phyloP scores from a whole-genome alignment of 2,329 filamentous ascomycete genomes.

The Tolypocladium amazonense region DNA sequence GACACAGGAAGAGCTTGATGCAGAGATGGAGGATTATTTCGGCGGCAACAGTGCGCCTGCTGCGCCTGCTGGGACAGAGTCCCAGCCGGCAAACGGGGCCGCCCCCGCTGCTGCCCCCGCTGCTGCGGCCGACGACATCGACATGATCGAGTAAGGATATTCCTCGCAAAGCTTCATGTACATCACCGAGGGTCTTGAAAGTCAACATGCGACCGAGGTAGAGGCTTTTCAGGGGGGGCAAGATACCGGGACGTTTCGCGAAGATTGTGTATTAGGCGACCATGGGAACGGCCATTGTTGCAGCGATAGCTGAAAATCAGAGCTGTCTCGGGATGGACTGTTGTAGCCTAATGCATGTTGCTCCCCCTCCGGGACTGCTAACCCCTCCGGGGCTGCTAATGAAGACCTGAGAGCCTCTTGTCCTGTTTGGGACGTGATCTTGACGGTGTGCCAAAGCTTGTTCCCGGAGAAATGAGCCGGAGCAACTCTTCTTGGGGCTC shows the following conservation, averaged over 20 bases:
- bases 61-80: constrained; percentile 18
- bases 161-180: neutral
- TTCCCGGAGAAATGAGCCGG: neutral
- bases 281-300: neutral
- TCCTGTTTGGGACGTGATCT: neutral
- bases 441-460: neutral
- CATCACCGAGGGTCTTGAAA: neutral
- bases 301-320: neutral
- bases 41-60: constrained; percentile 32
- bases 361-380: neutral
- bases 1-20: constrained; percentile 84
- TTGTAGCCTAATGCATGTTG: no score
- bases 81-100: constrained; percentile 13
- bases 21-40: constrained; percentile 97
- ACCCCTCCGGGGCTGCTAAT: no score
- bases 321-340: neutral
- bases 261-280: neutral
- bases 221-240: neutral
- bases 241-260: neutral
- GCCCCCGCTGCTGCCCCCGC: constrained; percentile 6
- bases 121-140: constrained; percentile 44
- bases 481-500: neutral
- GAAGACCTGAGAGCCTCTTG: neutral
- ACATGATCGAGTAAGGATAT: constrained; percentile 53
- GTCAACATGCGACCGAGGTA: neutral